Evolutionary conservation across 331 rosid species (phyloP), one percentile per base, ranked within the genome.

Genomic region (Malus hybrid): DNA sequence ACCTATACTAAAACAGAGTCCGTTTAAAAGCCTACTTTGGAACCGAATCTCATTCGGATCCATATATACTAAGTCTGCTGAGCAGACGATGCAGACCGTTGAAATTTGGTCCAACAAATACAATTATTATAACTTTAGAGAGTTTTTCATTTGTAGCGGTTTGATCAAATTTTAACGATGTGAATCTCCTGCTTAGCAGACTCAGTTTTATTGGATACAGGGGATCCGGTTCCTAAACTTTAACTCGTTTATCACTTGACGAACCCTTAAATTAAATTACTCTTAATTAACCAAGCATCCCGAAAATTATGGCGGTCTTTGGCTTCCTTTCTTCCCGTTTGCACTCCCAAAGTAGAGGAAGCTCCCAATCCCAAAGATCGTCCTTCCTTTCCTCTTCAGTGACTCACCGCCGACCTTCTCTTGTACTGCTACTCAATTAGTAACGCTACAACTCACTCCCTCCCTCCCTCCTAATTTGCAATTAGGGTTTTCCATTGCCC

Each of bases 141-240:
- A 0, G 0, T 10, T 0, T 0, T 10, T 24, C 24, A 1, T 39
- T 39, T 39, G 1, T 10, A 10, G 0, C 0, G 0, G 1, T 39
- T 10, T 0, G 0, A 39, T 39, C 4, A 9, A 39, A 39, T 9
- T 39, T 39, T 4, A 39, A 39, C 0, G 0, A 9, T 2, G 0
- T 0, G 4, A 0, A 8, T 39, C 0, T 2, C 7, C 0, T 9
- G 12, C 3, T 36, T 0, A 36, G 10, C 10, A 8, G 3, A 0
- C 10, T 2, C 10, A 8, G 4, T 39, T 39, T 36, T 9, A 39
- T 39, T 39, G 3, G 11, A 8, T 8, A 0, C 3, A 3, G 10
- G 0, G 11, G 11, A 36, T 36, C 11, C 3, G 1, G 3, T 9
- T 12, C 46, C 10, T 3, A 10, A 11, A 4, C 50, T 3, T 44